These are phyloP conservation scores for Hericium alpestre DNA, from an alignment of 768 basidiomycete species.

Conservation along the genomic window DNA sequence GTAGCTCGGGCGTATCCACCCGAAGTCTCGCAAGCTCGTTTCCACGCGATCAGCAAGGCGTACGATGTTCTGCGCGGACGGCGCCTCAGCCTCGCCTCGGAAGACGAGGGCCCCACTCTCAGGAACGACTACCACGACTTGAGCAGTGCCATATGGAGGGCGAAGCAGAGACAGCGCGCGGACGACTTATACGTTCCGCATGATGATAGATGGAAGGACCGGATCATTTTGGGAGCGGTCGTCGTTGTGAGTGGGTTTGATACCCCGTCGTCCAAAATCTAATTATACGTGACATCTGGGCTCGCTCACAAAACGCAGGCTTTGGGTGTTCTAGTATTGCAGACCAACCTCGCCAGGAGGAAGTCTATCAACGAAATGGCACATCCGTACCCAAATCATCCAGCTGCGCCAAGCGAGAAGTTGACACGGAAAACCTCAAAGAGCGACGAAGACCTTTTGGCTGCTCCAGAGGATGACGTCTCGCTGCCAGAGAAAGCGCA, in stretches of 20 bases:
- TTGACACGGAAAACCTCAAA: neutral
- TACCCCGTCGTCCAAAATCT: neutral
- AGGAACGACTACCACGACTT: slow-evolving; percentile 15
- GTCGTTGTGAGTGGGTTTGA: slow-evolving; percentile 30
- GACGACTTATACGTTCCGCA: slow-evolving; percentile 35
- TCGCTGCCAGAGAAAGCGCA: too few relatives aligned
- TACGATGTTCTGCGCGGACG: slow-evolving; percentile 56
- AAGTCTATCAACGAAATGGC: neutral
- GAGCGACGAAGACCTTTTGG: neutral
- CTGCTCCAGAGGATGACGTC: neutral
- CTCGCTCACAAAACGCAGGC: neutral
- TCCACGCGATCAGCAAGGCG: slow-evolving; percentile 58
- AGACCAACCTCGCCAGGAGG: neutral
- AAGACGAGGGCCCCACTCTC: slow-evolving; percentile 21
- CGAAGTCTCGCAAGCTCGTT: slow-evolving; percentile 48
- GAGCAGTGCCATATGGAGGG: slow-evolving; percentile 31
- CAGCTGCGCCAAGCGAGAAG: neutral
- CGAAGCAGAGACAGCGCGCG: slow-evolving; percentile 21
- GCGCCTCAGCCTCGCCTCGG: slow-evolving; percentile 15
- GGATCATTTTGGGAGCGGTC: slow-evolving; percentile 44
- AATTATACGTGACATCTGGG: neutral
- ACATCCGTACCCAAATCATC: neutral
- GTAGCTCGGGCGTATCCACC: slow-evolving; percentile 30
- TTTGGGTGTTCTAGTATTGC: neutral
- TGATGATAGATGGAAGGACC: slow-evolving; percentile 63